These are phyloP conservation scores for Solanum chiquidenum DNA, from an alignment of 257 asterid species.

Conservation along the genomic window DNA sequence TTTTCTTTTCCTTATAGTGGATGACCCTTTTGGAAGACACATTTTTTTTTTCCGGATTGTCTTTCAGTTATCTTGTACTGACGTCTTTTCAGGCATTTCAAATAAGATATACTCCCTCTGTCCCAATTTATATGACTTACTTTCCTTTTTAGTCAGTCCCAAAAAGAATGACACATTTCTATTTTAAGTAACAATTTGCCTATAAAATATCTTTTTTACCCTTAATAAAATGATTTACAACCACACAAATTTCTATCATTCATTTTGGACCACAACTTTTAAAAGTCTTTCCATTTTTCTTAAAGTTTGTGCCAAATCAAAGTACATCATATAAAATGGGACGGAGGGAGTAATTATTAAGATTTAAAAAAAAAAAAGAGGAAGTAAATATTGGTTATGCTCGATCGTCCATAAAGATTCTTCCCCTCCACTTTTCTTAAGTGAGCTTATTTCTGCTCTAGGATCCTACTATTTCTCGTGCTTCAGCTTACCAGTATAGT, in stretches of 20 bases:
- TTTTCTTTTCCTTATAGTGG: background rate
- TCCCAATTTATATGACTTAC: no score
- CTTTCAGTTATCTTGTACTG: background rate
- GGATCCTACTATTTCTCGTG: background rate
- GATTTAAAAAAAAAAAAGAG: background rate
- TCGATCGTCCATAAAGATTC: background rate
- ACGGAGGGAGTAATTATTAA: no score
- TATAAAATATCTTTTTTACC: no score
- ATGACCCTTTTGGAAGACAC: background rate
- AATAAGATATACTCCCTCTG: background rate
- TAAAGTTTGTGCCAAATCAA: no score
- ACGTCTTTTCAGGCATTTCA: background rate
- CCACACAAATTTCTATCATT: no score
- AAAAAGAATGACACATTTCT: no score
- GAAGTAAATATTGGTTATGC: background rate
- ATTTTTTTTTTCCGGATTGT: background rate
- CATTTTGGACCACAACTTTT: no score
- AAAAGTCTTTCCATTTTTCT: no score
- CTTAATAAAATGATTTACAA: no score
- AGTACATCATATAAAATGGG: no score
- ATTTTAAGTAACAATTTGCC: no score
- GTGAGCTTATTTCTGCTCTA: background rate
- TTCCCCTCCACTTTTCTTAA: background rate
- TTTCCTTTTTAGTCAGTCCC: no score
- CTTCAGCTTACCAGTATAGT: background rate